Percentiles rank a stretch among this genome's conserved stretches.
Conservation (phyloP, 2,329 filamentous ascomycete species). For the Talaromyces albobiverticillius region DNA sequence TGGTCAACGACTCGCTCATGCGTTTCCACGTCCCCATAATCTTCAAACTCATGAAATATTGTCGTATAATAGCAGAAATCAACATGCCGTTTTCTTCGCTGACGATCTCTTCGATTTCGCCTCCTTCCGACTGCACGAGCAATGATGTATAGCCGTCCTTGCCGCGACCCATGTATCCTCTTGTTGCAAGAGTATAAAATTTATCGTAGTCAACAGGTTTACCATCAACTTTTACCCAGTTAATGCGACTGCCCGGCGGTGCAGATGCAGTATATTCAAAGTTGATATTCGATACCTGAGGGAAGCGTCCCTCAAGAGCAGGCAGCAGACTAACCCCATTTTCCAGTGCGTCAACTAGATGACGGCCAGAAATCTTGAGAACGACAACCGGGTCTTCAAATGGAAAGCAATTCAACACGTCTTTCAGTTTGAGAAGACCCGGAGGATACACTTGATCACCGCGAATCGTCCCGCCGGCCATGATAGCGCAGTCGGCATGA, state of each 20-base stretch:
- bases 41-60: constrained; percentile 86
- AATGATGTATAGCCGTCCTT: constrained; percentile 81
- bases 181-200: constrained; percentile 71
- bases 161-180: constrained; percentile 85
- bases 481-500: constrained; percentile 73
- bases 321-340: constrained; percentile 79
- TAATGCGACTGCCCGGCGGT: constrained; percentile 61
- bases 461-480: constrained; percentile 81
- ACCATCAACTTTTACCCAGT: constrained; percentile 60
- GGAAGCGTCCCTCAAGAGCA: constrained; percentile 78
- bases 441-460: constrained; percentile 87
- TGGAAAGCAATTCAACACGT: constrained; percentile 85
- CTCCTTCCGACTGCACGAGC: constrained; percentile 72
- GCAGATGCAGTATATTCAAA: constrained; percentile 68
- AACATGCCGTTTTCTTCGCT: constrained; percentile 84
- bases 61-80: constrained; percentile 79
- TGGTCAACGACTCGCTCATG: constrained; percentile 60
- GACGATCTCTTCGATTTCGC: constrained; percentile 72
- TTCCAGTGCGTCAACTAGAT: constrained; percentile 75
- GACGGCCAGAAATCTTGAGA: constrained; percentile 66
- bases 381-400: constrained; percentile 89
- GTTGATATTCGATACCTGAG: constrained; percentile 79
- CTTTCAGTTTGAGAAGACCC: constrained; percentile 71
- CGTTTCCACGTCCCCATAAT: constrained; percentile 76
- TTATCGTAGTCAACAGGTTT: constrained; percentile 60